Base-by-base conservation (phyloP, 164 flowering plant species). In the Annona squamosa region DNA sequence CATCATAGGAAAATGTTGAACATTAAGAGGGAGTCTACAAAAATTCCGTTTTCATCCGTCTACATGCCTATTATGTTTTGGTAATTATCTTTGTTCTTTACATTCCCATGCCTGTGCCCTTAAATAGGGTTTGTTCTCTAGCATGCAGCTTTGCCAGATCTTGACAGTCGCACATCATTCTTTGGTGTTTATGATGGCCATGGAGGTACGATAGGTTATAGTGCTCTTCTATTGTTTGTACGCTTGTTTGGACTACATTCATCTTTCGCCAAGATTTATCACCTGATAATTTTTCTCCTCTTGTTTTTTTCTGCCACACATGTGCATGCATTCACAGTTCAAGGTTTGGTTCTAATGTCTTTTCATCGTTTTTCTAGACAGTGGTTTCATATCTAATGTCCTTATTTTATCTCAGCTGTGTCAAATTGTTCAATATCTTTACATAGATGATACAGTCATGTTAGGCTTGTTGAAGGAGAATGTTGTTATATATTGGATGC, bases 151-250 rank as follows among this genome's bases (percentile, higher is more conserved):
- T 71, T 71, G 69, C 85, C 93, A 9, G 89, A 96, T 89, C 81
- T 93, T 79, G 99, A 93, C 79, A 74, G 75, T 66, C 77, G 88
- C 56, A 91, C 97, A 19, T 96, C 99, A 37, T 96, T 93, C 84
- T 96, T 96, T 86, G 98, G 98, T 74, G 97, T 96, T 63, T 96
- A 90, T 88, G 98, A 96, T 89, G 99, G 99, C 61, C 99, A 96
- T 87, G 99, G 98, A 88, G 99, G 99, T 96, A 84, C 44, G 74
- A 66, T 66, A 0, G 16, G 68, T n/a, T 0, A 3, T 44, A 16
- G 59, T 52, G 13, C 59, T 52, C 59, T 52, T 52, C 13, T 52
- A 26, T 48, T 48, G 4, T 52, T 52, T 52, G 10, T 52, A 16
- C 13, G 59, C 13, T 9, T 52, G 2, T 52, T 52, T 52, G 7